Evolutionary conservation across 805 yeast genomes (phyloP).

Genomic region (Metschnikowia reukaufii): DNA sequence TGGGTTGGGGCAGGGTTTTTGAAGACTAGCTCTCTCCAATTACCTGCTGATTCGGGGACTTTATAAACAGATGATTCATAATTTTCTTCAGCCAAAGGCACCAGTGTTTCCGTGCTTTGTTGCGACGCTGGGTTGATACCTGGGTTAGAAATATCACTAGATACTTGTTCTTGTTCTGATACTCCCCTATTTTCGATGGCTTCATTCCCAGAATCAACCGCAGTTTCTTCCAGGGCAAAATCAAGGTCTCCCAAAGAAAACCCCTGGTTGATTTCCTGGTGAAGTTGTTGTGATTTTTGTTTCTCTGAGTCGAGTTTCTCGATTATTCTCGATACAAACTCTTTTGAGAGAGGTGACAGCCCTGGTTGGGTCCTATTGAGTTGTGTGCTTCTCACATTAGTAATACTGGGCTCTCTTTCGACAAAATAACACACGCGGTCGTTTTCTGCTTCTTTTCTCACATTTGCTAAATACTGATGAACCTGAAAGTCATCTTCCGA

Average conservation of each 20-base stretch:
- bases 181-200: neutral
- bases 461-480: slow-evolving; percentile 26
- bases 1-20: slow-evolving; percentile 31
- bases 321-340: neutral
- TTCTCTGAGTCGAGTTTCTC: slow-evolving; percentile 1
- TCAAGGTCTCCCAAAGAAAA: slow-evolving; percentile 2
- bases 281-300: neutral
- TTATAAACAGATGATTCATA: neutral
- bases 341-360: slow-evolving; percentile 1
- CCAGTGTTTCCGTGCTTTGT: too few relatives aligned
- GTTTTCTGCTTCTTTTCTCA: slow-evolving; percentile 33
- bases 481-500: slow-evolving; percentile 19
- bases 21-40: slow-evolving; percentile 35
- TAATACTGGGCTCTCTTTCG: neutral
- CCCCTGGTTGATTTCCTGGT: neutral
- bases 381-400: neutral
- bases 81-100: too few relatives aligned
- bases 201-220: neutral
- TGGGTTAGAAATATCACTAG: neutral
- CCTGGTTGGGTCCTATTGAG: slow-evolving; percentile 1
- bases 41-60: slow-evolving; percentile 27
- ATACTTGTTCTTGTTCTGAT: neutral
- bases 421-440: slow-evolving; percentile 20
- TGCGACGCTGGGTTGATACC: too few relatives aligned
- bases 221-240: neutral